These are phyloP conservation scores for Penicillium frequentans DNA, from an alignment of 2,329 filamentous ascomycete species.

Conservation along the genomic window DNA sequence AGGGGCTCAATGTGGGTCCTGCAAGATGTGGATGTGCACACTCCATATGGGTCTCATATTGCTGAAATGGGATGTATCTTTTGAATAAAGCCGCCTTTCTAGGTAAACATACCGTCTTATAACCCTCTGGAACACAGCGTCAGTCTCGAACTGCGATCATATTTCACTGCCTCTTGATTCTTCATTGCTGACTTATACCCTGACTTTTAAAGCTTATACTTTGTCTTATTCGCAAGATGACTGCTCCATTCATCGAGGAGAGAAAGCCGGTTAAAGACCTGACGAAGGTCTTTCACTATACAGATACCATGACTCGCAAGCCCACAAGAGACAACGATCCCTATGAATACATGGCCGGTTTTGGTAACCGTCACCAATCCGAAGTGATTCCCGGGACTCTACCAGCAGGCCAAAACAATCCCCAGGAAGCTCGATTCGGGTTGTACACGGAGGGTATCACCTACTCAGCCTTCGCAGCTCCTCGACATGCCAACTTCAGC, in stretches of 20 bases:
- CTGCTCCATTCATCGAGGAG: constrained; percentile 19
- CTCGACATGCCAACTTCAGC: neutral
- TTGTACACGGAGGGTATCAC: constrained; percentile 26
- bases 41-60: neutral
- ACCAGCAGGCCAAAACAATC: constrained; percentile 33
- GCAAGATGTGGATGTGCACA: neutral
- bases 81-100: too few species aligned
- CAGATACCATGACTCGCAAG: constrained; percentile 29
- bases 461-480: neutral
- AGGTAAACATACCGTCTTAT: neutral
- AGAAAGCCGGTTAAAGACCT: constrained; percentile 27
- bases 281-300: constrained; percentile 31
- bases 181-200: neutral
- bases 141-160: neutral
- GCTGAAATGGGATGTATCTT: neutral
- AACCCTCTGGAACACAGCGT: too few species aligned
- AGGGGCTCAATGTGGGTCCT: neutral
- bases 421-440: constrained; percentile 32
- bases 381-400: constrained; percentile 34
- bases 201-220: neutral
- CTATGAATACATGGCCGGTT: constrained; percentile 31
- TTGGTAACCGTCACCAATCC: constrained; percentile 32
- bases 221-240: constrained; percentile 22
- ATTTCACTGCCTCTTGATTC: neutral
- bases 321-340: constrained; percentile 31